Conservation (phyloP, 768 basidiomycete genomes). For the Leucogyrophana mollusca region DNA sequence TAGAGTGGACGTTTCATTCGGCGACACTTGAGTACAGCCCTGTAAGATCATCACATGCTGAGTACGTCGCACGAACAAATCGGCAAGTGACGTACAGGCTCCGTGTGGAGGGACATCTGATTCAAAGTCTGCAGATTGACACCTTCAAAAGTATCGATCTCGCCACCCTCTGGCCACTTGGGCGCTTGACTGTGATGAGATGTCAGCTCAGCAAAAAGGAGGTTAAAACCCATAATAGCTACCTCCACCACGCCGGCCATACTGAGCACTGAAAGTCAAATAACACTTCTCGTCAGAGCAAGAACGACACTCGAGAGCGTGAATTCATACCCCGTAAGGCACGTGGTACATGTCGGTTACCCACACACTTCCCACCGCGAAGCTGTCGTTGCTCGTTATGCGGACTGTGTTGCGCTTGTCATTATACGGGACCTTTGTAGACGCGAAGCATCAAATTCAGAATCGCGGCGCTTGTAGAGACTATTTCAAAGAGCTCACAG, state of each 20-base stretch:
- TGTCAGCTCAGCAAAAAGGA: not conserved
- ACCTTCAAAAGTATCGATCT: slow-evolving; percentile 82
- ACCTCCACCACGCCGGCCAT: slow-evolving; percentile 64
- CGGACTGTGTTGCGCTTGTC: slow-evolving; percentile 68
- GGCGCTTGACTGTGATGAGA: slow-evolving; percentile 41
- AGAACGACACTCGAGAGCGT: not conserved
- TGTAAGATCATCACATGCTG: slow-evolving; percentile 9
- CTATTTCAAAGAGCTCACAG: slow-evolving; percentile 28
- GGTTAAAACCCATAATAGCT: not conserved
- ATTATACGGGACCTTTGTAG: slow-evolving; percentile 32
- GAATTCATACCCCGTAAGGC: slow-evolving; percentile 54
- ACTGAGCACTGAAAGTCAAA: slow-evolving; percentile 54
- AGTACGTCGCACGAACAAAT: not conserved
- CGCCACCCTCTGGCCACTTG: slow-evolving; percentile 63
- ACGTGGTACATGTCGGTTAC: slow-evolving; percentile 63
- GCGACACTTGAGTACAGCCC: slow-evolving; percentile 53
- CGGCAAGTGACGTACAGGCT: slow-evolving; percentile 33
- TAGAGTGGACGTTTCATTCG: slow-evolving; percentile 49
- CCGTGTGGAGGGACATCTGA: slow-evolving; percentile 76
- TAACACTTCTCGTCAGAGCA: not conserved
- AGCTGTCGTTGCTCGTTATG: slow-evolving; percentile 57
- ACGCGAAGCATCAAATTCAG: not conserved
- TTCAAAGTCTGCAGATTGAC: slow-evolving; percentile 67
- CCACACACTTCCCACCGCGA: slow-evolving; percentile 61
- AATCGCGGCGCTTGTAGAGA: not conserved